These are phyloP conservation scores for Gossypium longicalyx DNA, from an alignment of 345 rosid species.

Conservation along the genomic window DNA sequence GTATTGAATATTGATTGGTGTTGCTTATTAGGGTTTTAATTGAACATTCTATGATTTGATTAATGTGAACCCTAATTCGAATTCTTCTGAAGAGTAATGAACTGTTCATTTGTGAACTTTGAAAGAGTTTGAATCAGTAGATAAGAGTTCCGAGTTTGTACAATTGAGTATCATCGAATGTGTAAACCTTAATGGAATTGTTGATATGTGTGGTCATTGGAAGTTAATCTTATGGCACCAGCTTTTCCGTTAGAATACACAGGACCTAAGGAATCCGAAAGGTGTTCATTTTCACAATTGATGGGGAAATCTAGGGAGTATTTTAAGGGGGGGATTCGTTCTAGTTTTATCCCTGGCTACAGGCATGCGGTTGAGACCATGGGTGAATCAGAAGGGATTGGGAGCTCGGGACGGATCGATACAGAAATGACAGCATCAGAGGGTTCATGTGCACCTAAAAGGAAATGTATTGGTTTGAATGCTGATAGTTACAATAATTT, in stretches of 20 bases:
- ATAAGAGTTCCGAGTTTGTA: not conserved
- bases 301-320: slow-evolving; percentile 72
- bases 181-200: not conserved
- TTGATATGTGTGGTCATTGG: slow-evolving; percentile 19
- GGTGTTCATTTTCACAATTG: slow-evolving; percentile 31
- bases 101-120: not conserved
- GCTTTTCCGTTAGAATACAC: slow-evolving; percentile 53
- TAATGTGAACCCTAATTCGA: slow-evolving; percentile 2
- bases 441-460: slow-evolving; percentile 50
- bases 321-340: slow-evolving; percentile 53
- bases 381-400: slow-evolving; percentile 69
- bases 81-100: not conserved
- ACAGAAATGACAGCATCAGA: slow-evolving; percentile 56
- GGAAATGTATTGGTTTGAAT: slow-evolving; percentile 56
- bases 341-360: slow-evolving; percentile 60
- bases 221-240: slow-evolving; percentile 54
- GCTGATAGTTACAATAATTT: slow-evolving; percentile 35
- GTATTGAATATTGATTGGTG: not conserved
- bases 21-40: not conserved
- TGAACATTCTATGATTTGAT: not conserved
- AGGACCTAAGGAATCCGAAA: slow-evolving; percentile 44
- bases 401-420: slow-evolving; percentile 54
- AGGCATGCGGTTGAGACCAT: slow-evolving; percentile 57
- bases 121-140: not conserved
- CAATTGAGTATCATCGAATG: not conserved